Evolutionary conservation across 2,329 filamentous ascomycete genomes (phyloP), one percentile per base, ranked within the genome.

Genomic region (Fusarium nodosum): DNA sequence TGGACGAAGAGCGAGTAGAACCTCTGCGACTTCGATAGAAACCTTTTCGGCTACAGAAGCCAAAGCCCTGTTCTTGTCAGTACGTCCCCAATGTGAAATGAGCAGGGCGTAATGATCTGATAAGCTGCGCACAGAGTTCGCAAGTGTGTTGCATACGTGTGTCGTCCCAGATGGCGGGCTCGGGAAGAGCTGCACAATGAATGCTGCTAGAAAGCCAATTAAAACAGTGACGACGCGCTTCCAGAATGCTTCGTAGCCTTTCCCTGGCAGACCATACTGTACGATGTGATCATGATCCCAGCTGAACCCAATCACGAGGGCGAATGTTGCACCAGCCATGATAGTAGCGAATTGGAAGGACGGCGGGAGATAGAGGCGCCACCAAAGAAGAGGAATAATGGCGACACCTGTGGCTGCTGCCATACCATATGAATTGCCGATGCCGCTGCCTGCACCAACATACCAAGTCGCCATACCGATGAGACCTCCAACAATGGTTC

Each of bases 391-490:
- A 1, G 80, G 72, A 2, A 77, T 54, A 9, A 77, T 75, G 18
- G 80, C 77, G 3, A 81, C 78, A 1, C 77, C 81, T 60, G 82
- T 81, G 6, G 81, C 80, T 2, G 84, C 84, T 4, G 78, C 82
- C 48, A 86, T 73, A 0, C 85, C 84, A 24, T 85, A 86, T 0
- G 84, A 79, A 60, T 86, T 86, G 0, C 85, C 85, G 0, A 71
- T 59, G 1, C 85, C 85, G 28, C 72, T 72, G 0, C 83, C 85
- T 3, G 84, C 82, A 0, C 84, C 84, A 20, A 85, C 82, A 41
- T 87, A 86, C 85, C 85, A 87, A 3, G 80, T 80, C 0, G 82
- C 73, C 70, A 86, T 75, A 0, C 82, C 85, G 10, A 85, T 51
- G 0, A 82, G 69, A 16, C 85, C 85, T 0, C 85, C 85, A 12